Evolutionary conservation across 2,329 filamentous ascomycete genomes (phyloP).

Genomic region (Dactylonectria macrodidyma): DNA sequence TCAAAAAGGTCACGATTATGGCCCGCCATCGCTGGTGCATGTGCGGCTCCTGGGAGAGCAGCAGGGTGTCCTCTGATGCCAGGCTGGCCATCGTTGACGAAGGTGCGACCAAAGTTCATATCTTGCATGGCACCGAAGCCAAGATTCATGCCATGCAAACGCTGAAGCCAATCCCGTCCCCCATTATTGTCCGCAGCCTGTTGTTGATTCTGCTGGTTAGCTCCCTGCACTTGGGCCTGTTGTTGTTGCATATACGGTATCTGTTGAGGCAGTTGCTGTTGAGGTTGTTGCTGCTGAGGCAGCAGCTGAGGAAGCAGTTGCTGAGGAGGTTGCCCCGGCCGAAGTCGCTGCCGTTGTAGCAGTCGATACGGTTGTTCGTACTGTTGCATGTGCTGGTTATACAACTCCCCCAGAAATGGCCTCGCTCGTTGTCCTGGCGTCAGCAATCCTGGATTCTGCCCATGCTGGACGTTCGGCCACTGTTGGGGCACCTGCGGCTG

Average conservation of each 20-base stretch:
- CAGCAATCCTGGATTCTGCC: not conserved
- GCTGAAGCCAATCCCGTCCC: not conserved
- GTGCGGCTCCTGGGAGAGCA: too few relatives aligned
- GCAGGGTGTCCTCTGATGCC: too few relatives aligned
- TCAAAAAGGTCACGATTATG: not conserved
- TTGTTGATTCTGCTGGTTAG: conserved; percentile 7
- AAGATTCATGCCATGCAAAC: conserved; percentile 2
- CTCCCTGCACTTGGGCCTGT: not conserved
- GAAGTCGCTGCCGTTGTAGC: not conserved
- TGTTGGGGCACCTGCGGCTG: not conserved
- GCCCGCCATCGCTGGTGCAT: too few relatives aligned
- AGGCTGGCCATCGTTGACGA: not conserved
- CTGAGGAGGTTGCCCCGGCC: not conserved
- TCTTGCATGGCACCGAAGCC: conserved; percentile 23
- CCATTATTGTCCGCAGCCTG: not conserved
- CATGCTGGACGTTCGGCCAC: not conserved
- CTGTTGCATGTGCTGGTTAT: not conserved
- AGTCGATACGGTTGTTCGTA: too few relatives aligned
- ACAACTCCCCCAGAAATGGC: not conserved
- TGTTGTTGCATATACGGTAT: not conserved
- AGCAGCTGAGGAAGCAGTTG: not conserved
- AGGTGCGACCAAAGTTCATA: conserved; percentile 9
- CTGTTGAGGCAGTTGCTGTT: not conserved
- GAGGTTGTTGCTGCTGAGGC: not conserved
- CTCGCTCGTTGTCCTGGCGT: not conserved